phyloP scores from a whole-genome alignment of 2,329 filamentous ascomycete species.

The Chaetomiaceae sp. region DNA sequence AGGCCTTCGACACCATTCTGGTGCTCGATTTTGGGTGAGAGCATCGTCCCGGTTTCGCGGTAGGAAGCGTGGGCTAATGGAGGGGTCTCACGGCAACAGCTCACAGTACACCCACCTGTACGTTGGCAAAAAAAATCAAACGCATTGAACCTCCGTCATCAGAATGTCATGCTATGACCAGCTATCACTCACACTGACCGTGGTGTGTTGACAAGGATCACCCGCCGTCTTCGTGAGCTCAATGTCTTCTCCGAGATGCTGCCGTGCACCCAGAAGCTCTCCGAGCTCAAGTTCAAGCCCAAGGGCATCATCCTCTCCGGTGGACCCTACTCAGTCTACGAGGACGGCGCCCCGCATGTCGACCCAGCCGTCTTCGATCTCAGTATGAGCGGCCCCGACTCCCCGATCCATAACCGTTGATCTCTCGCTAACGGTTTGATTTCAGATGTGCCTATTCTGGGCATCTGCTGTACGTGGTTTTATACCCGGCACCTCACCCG shows the following conservation, averaged over 20 bases:
- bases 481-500: no score
- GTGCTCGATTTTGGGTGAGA: constrained; percentile 23
- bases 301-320: constrained; percentile 69
- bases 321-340: constrained; percentile 69
- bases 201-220: constrained; percentile 18
- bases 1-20: constrained; percentile 22
- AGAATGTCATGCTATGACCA: no score
- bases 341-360: constrained; percentile 54
- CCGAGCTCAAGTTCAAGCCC: constrained; percentile 71
- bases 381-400: constrained; percentile 40
- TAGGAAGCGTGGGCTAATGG: no score
- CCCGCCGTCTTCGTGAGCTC: constrained; percentile 20
- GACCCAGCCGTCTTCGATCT: constrained; percentile 78
- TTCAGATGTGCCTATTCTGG: constrained; percentile 29
- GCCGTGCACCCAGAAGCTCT: constrained; percentile 75
- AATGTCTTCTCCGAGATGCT: constrained; percentile 73
- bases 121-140: constrained; percentile 11
- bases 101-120: constrained; percentile 22
- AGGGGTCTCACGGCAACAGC: constrained; percentile 2
- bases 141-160: no score
- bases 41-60: neutral
- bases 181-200: no score
- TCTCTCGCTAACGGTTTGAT: constrained; percentile 18
- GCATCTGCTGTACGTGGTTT: constrained; percentile 26
- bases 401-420: constrained; percentile 29